phyloP scores from a whole-genome alignment of 352 stramenopile genomes.

The Phytophthora tentaculata region DNA sequence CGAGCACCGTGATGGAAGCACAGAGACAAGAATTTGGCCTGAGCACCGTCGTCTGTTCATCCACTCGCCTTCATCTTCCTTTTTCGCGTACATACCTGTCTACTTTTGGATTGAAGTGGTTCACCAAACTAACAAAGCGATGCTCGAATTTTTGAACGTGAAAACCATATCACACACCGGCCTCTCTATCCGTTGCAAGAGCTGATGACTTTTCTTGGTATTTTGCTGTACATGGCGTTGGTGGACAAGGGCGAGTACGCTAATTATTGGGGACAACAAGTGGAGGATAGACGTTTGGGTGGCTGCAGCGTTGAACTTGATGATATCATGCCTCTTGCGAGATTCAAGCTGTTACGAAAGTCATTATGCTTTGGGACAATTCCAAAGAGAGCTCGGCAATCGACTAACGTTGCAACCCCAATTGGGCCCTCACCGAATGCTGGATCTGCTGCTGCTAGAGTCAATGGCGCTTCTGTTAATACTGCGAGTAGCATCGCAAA shows the following conservation, averaged over 20 bases:
- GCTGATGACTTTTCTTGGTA: conserved; percentile 41
- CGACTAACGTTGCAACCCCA: no score
- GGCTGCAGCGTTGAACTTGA: conserved; percentile 5
- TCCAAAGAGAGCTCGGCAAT: background rate
- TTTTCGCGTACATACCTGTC: conserved; percentile 34
- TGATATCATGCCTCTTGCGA: conserved; percentile 17
- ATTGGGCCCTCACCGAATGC: background rate
- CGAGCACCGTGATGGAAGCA: conserved; percentile 7
- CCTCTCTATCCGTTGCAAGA: conserved; percentile 27
- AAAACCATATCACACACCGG: background rate
- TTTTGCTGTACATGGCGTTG: conserved; percentile 35
- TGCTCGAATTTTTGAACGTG: background rate
- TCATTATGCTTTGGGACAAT: conserved; percentile 27
- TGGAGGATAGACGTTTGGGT: conserved; percentile 19
- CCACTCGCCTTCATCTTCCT: conserved; percentile 27
- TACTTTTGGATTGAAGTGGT: conserved; percentile 37
- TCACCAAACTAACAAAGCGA: conserved; percentile 24
- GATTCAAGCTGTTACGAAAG: conserved; percentile 33
- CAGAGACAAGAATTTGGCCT: conserved; percentile 13
- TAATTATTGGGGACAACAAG: conserved; percentile 41
- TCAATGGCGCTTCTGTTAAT: no score
- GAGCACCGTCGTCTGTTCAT: conserved; percentile 24
- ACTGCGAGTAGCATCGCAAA: no score
- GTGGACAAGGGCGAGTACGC: conserved; percentile 36
- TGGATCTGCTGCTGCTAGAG: background rate